phyloP scores from a whole-genome alignment of 1,139 yeast genomes.

The Waltiozyma sp. region DNA sequence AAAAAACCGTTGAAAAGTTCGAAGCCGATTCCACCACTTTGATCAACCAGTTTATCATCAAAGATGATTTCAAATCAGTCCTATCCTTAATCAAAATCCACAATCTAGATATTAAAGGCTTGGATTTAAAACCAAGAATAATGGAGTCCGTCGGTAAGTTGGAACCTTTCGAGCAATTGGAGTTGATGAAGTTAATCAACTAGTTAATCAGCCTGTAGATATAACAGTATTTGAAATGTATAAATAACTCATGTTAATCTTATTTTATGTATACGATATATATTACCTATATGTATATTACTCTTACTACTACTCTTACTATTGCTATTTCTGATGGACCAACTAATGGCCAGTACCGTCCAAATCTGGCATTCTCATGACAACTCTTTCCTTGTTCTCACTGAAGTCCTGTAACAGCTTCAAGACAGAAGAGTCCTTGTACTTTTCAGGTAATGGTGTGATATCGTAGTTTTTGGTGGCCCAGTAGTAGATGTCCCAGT shows the following conservation, averaged over 20 bases:
- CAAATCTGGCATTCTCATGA: slow-evolving; percentile 78
- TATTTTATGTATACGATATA: too few relatives aligned
- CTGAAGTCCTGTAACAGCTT: slow-evolving; percentile 60
- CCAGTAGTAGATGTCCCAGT: slow-evolving; percentile 99
- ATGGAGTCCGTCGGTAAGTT: neutral
- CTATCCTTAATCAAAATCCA: neutral
- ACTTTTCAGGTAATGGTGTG: slow-evolving; percentile 78
- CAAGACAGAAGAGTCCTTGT: slow-evolving; percentile 63
- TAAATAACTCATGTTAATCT: too few relatives aligned
- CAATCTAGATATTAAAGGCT: neutral
- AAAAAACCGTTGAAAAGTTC: neutral
- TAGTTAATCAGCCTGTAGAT: neutral
- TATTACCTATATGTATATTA: too few relatives aligned
- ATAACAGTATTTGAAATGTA: too few relatives aligned
- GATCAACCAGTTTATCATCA: neutral
- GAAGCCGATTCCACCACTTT: neutral
- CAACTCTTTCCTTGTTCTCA: slow-evolving; percentile 58
- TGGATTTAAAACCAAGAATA: neutral
- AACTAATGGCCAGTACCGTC: neutral
- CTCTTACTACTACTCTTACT: too few relatives aligned
- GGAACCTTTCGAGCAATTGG: neutral
- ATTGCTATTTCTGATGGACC: too few relatives aligned
- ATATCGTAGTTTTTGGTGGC: slow-evolving; percentile 74
- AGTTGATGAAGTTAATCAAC: neutral
- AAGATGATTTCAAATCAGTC: neutral